Evolutionary conservation across 805 yeast genomes (phyloP).

Genomic region (Wickerhamomyces chambardii): DNA sequence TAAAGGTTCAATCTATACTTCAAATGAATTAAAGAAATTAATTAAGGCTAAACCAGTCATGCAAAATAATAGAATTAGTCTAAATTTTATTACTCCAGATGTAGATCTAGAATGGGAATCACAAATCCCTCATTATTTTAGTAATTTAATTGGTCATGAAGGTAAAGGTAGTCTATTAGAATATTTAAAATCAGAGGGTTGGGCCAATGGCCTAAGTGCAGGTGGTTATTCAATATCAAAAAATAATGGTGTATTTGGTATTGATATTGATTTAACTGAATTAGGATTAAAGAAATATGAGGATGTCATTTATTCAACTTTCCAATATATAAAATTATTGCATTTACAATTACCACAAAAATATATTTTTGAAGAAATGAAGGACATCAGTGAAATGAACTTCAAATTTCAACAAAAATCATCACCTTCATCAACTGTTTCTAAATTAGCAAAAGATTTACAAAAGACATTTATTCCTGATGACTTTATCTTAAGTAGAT

Average conservation of each 20-base stretch:
- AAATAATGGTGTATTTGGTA: conserved; percentile 58
- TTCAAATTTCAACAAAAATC: conserved; percentile 79
- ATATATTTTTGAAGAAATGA: conserved; percentile 76
- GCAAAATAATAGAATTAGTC: conserved; percentile 59
- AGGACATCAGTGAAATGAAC: conserved; percentile 54
- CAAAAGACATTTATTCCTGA: conserved; percentile 57
- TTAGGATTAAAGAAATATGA: conserved; percentile 60
- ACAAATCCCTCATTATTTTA: conserved; percentile 60
- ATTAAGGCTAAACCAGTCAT: conserved; percentile 74
- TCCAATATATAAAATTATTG: conserved; percentile 68
- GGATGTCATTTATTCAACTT: conserved; percentile 46
- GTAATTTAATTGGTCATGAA: conserved; percentile 91
- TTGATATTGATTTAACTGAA: conserved; percentile 70
- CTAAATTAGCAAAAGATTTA: conserved; percentile 51
- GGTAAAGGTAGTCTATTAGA: conserved; percentile 77
- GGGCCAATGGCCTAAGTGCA: conserved; percentile 74
- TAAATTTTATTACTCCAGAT: conserved; percentile 75
- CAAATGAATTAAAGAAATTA: conserved; percentile 39
- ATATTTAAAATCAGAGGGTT: conserved; percentile 58
- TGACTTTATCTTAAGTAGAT: conserved; percentile 46
- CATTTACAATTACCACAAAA: conserved; percentile 50
- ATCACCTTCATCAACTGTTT: conserved; percentile 65
- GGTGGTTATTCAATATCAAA: conserved; percentile 61
- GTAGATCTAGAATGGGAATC: conserved; percentile 56
- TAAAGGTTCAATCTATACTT: conserved; percentile 36